phyloP scores from a whole-genome alignment of 768 basidiomycete genomes.

The Basidioascus undulatus region DNA sequence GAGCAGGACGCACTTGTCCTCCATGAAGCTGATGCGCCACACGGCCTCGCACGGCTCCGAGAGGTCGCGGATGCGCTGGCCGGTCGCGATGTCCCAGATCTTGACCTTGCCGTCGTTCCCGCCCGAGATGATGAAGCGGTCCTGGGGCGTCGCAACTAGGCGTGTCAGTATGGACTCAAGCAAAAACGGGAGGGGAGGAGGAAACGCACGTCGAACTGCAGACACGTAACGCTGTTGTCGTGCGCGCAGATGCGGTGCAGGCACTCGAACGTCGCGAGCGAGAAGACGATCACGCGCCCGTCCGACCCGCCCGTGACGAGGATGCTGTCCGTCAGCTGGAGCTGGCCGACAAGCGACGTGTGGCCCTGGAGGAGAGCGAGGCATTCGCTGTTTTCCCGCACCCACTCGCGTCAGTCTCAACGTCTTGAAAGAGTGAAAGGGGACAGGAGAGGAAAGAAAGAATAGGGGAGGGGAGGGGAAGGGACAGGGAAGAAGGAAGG shows the following conservation, averaged over 20 bases:
- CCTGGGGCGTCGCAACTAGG: constrained; percentile 71
- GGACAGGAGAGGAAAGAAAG: background rate
- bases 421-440: background rate
- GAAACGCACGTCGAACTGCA: constrained; percentile 65
- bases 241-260: constrained; percentile 53
- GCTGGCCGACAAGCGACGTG: constrained; percentile 72
- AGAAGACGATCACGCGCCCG: constrained; percentile 56
- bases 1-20: constrained; percentile 52
- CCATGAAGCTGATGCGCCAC: constrained; percentile 61
- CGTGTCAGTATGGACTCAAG: constrained; percentile 18
- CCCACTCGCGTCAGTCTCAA: no score
- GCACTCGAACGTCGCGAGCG: constrained; percentile 23
- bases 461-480: background rate
- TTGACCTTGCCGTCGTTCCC: constrained; percentile 18
- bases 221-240: constrained; percentile 57
- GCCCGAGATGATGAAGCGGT: constrained; percentile 36
- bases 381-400: constrained; percentile 49
- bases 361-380: constrained; percentile 70
- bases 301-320: constrained; percentile 73
- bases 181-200: constrained; percentile 27
- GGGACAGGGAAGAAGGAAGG: constrained; percentile 1
- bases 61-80: constrained; percentile 48
- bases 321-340: constrained; percentile 43
- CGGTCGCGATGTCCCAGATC: constrained; percentile 27
- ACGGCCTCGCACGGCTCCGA: constrained; percentile 53